phyloP scores from a whole-genome alignment of 2,329 filamentous ascomycete genomes.

The Colletotrichum salicis region DNA sequence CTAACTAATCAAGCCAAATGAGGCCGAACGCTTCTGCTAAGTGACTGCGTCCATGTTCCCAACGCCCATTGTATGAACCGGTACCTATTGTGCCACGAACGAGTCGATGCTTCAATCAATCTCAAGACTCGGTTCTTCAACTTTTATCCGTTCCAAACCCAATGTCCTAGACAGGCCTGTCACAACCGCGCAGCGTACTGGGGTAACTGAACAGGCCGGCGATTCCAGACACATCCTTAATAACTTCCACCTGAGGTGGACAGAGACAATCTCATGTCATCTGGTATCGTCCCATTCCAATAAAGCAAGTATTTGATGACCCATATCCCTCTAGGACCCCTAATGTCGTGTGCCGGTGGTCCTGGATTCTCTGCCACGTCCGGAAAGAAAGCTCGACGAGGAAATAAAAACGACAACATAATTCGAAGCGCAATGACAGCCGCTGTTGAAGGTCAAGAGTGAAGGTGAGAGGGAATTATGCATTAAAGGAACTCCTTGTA shows the following conservation, averaged over 20 bases:
- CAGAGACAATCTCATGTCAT: background rate
- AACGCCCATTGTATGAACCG: conserved; percentile 25
- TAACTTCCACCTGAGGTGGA: background rate
- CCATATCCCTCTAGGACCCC: conserved; percentile 14
- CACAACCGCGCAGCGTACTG: conserved; percentile 9
- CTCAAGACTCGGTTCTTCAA: conserved; percentile 33
- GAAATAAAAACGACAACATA: conserved; percentile 8
- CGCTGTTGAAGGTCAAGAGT: conserved; percentile 31
- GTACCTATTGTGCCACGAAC: conserved; percentile 17
- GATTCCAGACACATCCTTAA: background rate
- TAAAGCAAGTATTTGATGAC: conserved; percentile 14
- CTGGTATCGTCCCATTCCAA: conserved; percentile 2
- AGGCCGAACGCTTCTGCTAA: conserved; percentile 20
- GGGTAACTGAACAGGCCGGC: conserved; percentile 5
- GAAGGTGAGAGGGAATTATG: conserved; percentile 35
- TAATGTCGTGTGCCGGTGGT: conserved; percentile 37
- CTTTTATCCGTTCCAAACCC: conserved; percentile 27
- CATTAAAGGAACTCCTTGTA: conserved; percentile 37
- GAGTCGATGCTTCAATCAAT: conserved; percentile 36
- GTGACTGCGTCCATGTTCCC: conserved; percentile 22
- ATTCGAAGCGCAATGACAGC: conserved; percentile 21
- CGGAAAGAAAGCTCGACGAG: background rate
- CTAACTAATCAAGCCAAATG: conserved; percentile 31
- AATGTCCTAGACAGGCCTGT: background rate
- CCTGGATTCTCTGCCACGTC: conserved; percentile 20